Evolutionary conservation across 2,329 filamentous ascomycete genomes (phyloP).

Genomic region (Ophiosphaerella korrae): DNA sequence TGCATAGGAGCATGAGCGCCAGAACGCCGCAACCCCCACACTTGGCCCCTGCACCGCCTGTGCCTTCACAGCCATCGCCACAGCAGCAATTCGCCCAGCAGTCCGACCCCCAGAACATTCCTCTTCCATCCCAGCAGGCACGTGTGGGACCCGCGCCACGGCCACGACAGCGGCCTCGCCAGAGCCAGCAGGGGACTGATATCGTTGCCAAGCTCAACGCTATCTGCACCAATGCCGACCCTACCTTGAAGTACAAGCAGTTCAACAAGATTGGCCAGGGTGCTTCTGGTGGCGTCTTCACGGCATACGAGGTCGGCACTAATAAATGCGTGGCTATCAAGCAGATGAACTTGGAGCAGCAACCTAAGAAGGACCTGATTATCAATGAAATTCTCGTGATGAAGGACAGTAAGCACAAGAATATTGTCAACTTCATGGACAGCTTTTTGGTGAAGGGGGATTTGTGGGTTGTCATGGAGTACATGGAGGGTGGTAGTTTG

Average conservation of each 20-base stretch:
- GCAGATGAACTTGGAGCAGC: constrained; percentile 98
- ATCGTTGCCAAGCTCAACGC: constrained; percentile 81
- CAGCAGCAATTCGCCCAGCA: constrained; percentile 56
- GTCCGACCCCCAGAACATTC: constrained; percentile 50
- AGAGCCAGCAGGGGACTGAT: constrained; percentile 75
- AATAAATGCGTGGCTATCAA: constrained; percentile 96
- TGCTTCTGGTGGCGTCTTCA: constrained; percentile 93
- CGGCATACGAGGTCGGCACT: constrained; percentile 80
- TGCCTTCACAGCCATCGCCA: constrained; percentile 51
- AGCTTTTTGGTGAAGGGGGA: constrained; percentile 89
- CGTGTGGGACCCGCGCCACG: constrained; percentile 64
- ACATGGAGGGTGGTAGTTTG: constrained; percentile 97
- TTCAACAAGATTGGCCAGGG: constrained; percentile 97
- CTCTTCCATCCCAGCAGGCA: constrained; percentile 55
- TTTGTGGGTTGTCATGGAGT: constrained; percentile 99
- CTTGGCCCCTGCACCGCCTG: constrained; percentile 48
- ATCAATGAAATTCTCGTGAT: constrained; percentile 99
- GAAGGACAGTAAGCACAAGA: constrained; percentile 98
- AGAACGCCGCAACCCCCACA: constrained; percentile 50
- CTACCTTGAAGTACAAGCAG: constrained; percentile 82
- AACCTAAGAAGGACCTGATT: constrained; percentile 98
- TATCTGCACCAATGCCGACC: constrained; percentile 90
- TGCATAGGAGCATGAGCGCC: constrained; percentile 77
- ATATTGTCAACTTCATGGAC: constrained; percentile 99
- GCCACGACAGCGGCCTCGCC: constrained; percentile 76